Percentiles rank a stretch among this genome's conserved stretches.
Conservation (phyloP, 139 green algal genomes). For the Raphidocelis subcapitata region DNA sequence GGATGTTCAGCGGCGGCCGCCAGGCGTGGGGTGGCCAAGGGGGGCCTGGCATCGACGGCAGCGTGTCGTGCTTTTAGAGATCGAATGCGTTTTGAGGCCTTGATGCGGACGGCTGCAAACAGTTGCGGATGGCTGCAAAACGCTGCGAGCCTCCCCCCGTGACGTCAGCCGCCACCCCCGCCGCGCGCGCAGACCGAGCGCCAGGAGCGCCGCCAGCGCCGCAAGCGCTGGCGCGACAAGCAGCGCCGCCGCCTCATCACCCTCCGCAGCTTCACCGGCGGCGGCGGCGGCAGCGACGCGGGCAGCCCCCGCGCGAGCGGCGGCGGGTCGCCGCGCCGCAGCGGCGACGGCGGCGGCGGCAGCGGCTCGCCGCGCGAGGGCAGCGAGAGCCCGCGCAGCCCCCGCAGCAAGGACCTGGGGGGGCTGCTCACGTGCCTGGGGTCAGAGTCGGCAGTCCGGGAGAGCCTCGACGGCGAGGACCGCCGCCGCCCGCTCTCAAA, state of each 20-base stretch:
- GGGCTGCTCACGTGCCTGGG: too few species aligned
- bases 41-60: too few species aligned
- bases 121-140: too few species aligned
- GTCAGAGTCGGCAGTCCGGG: too few species aligned
- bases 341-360: not conserved
- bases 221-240: not conserved
- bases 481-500: too few species aligned
- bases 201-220: conserved; percentile 9
- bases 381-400: not conserved
- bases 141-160: not conserved
- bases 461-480: too few species aligned
- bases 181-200: not conserved
- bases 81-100: too few species aligned
- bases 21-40: too few species aligned
- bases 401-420: not conserved
- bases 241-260: not conserved
- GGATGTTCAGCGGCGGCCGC: too few species aligned
- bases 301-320: not conserved
- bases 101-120: too few species aligned
- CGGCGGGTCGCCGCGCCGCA: not conserved
- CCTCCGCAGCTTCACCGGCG: not conserved
- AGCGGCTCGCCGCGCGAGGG: not conserved
- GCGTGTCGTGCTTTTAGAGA: too few species aligned
- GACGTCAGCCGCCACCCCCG: not conserved
- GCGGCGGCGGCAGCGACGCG: not conserved